Percentiles rank a stretch among this genome's conserved stretches.
Evolutionary conservation across 352 stramenopile species (phyloP).

Genomic region (Nothophytophthora sp.): DNA sequence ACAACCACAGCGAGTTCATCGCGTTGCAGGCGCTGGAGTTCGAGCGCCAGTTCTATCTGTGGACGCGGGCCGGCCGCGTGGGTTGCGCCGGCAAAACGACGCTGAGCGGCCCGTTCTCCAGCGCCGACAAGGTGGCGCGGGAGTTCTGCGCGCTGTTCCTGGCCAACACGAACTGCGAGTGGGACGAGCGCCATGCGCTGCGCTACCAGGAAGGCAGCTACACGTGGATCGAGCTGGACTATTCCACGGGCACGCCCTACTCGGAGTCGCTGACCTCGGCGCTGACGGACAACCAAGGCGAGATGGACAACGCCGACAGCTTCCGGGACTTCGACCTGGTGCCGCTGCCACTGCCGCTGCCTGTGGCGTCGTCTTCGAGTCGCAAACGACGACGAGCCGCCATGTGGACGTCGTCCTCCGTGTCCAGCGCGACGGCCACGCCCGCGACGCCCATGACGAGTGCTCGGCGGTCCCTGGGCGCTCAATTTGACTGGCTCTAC

Average conservation of each 20-base stretch:
- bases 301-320: conserved; percentile 27
- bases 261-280: conserved; percentile 37
- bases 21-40: conserved; percentile 59
- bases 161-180: conserved; percentile 52
- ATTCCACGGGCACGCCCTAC: conserved; percentile 48
- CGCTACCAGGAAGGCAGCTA: conserved; percentile 64
- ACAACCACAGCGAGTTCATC: conserved; percentile 71
- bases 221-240: conserved; percentile 71
- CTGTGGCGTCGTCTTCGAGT: conserved; percentile 15
- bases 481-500: conserved; percentile 33
- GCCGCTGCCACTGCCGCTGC: conserved; percentile 20
- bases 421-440: conserved; percentile 5
- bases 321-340: conserved; percentile 38
- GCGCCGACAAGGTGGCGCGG: conserved; percentile 32
- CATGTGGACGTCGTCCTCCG: conserved; percentile 26
- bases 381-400: conserved; percentile 30
- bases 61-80: conserved; percentile 46
- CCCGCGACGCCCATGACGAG: conserved; percentile 11
- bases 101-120: conserved; percentile 42
- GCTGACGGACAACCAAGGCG: conserved; percentile 34
- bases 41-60: conserved; percentile 52
- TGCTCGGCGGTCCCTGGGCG: conserved; percentile 18
- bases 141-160: conserved; percentile 55
- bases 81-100: conserved; percentile 45
- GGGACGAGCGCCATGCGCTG: conserved; percentile 54